These are phyloP conservation scores for Perkinsus olseni DNA, from an alignment of 169 alveolate species.

Conservation along the genomic window DNA sequence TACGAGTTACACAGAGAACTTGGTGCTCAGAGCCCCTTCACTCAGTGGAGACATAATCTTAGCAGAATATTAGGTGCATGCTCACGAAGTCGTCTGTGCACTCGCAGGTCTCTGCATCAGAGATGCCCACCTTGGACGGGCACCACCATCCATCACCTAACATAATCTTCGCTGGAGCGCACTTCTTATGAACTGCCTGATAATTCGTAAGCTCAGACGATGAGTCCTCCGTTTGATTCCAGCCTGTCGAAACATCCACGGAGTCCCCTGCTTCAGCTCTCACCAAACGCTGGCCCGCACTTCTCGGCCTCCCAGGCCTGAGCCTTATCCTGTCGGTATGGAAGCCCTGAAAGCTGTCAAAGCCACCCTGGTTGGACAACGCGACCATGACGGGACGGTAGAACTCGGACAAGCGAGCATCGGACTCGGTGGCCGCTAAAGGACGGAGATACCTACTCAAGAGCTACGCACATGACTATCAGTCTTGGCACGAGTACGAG, in stretches of 20 bases:
- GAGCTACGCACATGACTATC: background rate
- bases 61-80: background rate
- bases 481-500: background rate
- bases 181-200: background rate
- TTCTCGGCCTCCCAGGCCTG: background rate
- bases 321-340: background rate
- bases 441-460: background rate
- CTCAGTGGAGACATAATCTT: background rate
- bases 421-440: background rate
- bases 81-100: background rate
- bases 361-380: background rate
- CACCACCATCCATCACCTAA: background rate
- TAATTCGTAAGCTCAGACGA: no score
- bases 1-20: no score
- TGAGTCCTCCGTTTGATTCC: no score
- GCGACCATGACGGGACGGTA: background rate
- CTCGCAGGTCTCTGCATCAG: background rate
- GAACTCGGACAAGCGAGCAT: background rate
- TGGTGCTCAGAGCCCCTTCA: no score
- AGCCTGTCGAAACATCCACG: no score
- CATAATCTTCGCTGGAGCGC: background rate
- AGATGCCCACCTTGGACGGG: background rate
- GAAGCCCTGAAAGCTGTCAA: background rate
- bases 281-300: background rate
- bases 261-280: background rate